Evolutionary conservation across 1,139 yeast species (phyloP), one percentile per base, ranked within the genome.

Genomic region (Diutina catenulata): DNA sequence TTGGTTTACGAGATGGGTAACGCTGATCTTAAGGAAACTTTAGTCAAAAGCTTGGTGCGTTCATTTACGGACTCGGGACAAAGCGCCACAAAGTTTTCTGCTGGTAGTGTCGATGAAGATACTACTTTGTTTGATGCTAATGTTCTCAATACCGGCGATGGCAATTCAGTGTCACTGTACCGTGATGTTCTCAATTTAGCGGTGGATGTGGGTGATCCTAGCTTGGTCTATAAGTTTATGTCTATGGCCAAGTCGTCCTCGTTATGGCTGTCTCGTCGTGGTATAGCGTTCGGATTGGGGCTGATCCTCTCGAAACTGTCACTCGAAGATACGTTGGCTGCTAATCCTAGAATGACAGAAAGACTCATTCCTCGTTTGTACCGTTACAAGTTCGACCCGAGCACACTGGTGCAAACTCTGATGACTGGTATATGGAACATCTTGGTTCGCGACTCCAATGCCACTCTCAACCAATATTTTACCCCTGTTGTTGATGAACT

Each of bases 131-230:
- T 91, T 54, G 95, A 84, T 36, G 79, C 84, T 1, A 95, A 94
- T 32, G 68, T 75, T 6, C 59, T 88, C 48, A 79, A 73, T 38
- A 84, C 95, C 0, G 81, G 80, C 37, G 93, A 83, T 46, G 91
- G 88, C 1, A 18, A 18, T 8, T 81, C 94, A 0, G 78, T 88
- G 3, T 82, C 94, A 0, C 87, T 96, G 0, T 88, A 88, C 51
- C 83, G 81, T 49, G 93, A 81, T 55, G 86, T 88, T 24, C 62
- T 88, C 47, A 81, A 68, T 48, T 64, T 91, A 38, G 97, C 97
- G 0, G 77, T 93, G 2, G 97, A 91, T 51, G 93, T 87, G 4
- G 97, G 97, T 31, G 96, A 91, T 55, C 95, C 97, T 16, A 74
- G 94, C 50, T 69, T 91, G 47, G 95, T 91, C 5, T 91, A 91